Conservation (phyloP, 2,329 filamentous ascomycete species). For the Cladophialophora psammophila region DNA sequence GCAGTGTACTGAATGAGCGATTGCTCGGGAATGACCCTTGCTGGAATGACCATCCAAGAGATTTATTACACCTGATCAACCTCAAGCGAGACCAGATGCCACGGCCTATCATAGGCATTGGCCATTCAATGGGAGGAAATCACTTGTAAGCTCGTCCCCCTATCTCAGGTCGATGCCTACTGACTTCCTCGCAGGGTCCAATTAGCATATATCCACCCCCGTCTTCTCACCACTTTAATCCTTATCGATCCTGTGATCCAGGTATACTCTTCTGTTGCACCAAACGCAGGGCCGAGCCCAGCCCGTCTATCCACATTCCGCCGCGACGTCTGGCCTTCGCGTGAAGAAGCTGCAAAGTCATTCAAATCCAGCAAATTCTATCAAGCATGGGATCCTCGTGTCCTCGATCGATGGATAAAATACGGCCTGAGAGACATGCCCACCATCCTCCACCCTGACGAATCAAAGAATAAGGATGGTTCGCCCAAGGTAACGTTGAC, state of each 20-base stretch:
- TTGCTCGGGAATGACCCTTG: conserved; percentile 78
- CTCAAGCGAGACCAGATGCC: conserved; percentile 46
- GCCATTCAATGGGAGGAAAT: conserved; percentile 81
- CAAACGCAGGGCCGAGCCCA: conserved; percentile 49
- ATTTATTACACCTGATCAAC: conserved; percentile 68
- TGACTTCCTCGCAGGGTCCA: conserved; percentile 30
- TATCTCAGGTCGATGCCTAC: not conserved
- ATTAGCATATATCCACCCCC: conserved; percentile 70
- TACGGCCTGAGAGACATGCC: conserved; percentile 79
- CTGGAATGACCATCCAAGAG: conserved; percentile 80
- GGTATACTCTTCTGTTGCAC: conserved; percentile 52
- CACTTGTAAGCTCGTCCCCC: conserved; percentile 55
- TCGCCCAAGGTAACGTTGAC: conserved; percentile 70
- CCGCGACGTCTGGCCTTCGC: conserved; percentile 82
- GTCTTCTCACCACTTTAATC: conserved; percentile 73
- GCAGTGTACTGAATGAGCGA: conserved; percentile 74
- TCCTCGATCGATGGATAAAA: conserved; percentile 74
- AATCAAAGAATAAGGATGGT: conserved; percentile 57
- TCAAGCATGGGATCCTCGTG: conserved; percentile 79
- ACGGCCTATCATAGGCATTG: conserved; percentile 77
- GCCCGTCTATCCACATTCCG: conserved; percentile 75
- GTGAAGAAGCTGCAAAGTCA: conserved; percentile 68
- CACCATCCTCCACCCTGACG: conserved; percentile 57
- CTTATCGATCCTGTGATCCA: conserved; percentile 69
- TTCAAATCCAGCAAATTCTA: conserved; percentile 80